These are phyloP conservation scores for Asclepias syriaca DNA, from an alignment of 257 asterid species.

Conservation along the genomic window DNA sequence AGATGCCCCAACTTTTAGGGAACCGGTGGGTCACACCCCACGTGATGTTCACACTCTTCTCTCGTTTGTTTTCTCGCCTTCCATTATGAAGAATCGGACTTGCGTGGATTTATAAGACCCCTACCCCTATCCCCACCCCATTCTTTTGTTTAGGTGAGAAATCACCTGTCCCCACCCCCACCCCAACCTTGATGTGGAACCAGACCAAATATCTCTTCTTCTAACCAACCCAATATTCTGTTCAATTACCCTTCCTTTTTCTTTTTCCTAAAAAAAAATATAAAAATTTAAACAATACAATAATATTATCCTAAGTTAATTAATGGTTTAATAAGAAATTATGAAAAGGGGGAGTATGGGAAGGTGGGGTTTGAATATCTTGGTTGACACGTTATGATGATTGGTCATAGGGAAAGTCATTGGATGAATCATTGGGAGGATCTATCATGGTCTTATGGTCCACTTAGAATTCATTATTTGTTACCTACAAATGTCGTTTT, in stretches of 20 bases:
- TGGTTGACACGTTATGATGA: conserved; percentile 38
- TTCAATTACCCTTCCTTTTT: too few relatives aligned
- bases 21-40: conserved; percentile 49
- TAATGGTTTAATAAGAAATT: too few relatives aligned
- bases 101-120: conserved; percentile 1
- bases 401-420: conserved; percentile 33
- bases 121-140: not conserved
- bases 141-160: conserved; percentile 11
- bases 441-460: conserved; percentile 23
- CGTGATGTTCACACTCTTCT: conserved; percentile 34
- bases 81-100: conserved; percentile 9
- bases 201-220: not conserved
- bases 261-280: too few relatives aligned
- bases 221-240: not conserved
- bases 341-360: too few relatives aligned
- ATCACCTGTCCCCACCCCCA: not conserved
- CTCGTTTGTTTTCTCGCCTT: conserved; percentile 1
- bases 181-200: not conserved
- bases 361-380: conserved; percentile 7
- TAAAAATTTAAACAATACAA: too few relatives aligned
- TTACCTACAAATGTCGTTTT: conserved; percentile 16
- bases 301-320: too few relatives aligned
- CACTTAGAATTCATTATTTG: conserved; percentile 19
- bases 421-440: conserved; percentile 34
- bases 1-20: conserved; percentile 36